Conservation (phyloP, 108 stramenopile genomes). For the Bacterosira constricta region DNA sequence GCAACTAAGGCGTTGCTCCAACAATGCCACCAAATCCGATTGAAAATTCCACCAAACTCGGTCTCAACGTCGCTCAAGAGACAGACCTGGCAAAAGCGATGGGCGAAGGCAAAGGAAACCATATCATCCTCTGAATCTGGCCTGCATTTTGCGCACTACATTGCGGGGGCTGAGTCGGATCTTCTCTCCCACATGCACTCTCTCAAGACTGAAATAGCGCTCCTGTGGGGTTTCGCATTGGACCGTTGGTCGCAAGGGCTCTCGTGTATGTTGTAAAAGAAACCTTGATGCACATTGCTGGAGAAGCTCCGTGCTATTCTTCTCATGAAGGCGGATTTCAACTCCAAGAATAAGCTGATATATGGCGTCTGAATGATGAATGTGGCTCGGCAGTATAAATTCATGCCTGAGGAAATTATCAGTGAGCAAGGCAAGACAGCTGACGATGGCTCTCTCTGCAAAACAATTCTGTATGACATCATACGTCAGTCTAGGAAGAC, state of each 20-base stretch:
- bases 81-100: not conserved
- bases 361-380: not conserved
- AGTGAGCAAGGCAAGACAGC: constrained; percentile 4
- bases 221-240: not conserved
- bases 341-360: not conserved
- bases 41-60: not conserved
- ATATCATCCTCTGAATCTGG: not conserved
- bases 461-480: not conserved
- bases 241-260: not conserved
- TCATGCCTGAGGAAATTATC: constrained; percentile 9
- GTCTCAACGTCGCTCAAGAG: too few relatives aligned
- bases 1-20: not conserved
- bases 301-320: not conserved
- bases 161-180: not conserved
- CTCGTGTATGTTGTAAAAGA: not conserved
- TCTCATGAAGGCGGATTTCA: too few relatives aligned
- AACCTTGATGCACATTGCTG: not conserved
- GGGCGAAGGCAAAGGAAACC: not conserved
- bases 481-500: not conserved
- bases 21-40: not conserved
- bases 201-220: not conserved
- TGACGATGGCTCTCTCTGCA: not conserved
- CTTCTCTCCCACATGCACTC: not conserved
- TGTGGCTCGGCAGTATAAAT: not conserved
- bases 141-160: too few relatives aligned